Base-by-base conservation (phyloP, 495 filamentous ascomycete species). In the Lasiosphaeris hirsuta region DNA sequence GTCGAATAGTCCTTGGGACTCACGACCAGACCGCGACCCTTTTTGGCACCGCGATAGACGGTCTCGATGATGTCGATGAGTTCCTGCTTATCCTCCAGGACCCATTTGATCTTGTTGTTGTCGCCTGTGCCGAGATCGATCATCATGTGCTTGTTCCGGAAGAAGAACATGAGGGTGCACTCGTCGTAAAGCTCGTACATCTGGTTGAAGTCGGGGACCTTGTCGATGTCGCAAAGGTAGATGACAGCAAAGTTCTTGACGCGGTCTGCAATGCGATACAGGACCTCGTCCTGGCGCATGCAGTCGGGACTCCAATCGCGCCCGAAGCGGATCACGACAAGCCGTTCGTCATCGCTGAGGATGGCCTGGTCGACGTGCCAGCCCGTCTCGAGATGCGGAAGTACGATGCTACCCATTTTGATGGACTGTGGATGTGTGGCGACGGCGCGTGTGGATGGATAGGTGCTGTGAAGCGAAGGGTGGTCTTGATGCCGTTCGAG, bases 141-240 rank as follows among this genome's bases (percentile, higher is more conserved):
- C 90, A 95, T 94, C 87, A 98, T 97, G 72, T 97, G 92, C 73
- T 97, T 97, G 70, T 97, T 97, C 46, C 94, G 83, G 75, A 92
- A 98, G 81, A 97, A 98, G 80, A 70, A 66, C 82, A 88, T 88
- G 57, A 88, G 82, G 6, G 84, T 85, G 75, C 85, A 84, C 37
- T 81, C 79, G 62, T 88, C 86, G 69, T 88, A 90, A 0, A 90
- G 76, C 67, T 90, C 88, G 62, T 79, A 94, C 95, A 97, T 98
- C 63, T 88, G 85, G 70, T 95, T 98, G 80, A 98, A 98, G 70
- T 98, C 94, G 15, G 92, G 91, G 2, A 96, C 92, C 69, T 94
- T 83, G 65, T 97, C 93, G 58, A 96, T 84, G 72, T 97, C 95
- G 81, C 95, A 97, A 52, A 98, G 84, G 75, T 97, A 96, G 67